Conservation (phyloP, 31 red algal genomes). For the Bonnemaisonia californica region DNA sequence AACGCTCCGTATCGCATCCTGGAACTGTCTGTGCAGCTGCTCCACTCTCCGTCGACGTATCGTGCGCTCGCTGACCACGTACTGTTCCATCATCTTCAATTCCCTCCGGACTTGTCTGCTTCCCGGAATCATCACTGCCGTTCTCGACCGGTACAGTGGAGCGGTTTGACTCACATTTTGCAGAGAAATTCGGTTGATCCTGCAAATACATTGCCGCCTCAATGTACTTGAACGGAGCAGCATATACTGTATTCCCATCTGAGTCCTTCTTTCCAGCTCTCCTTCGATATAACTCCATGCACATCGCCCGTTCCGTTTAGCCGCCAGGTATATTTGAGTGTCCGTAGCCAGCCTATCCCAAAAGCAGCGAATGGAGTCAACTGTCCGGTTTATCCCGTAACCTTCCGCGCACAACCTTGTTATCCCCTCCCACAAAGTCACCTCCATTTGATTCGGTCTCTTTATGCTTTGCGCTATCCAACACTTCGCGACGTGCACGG, state of each 20-base stretch:
- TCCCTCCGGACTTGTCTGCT: neutral
- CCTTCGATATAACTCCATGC: neutral
- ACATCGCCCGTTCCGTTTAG: neutral
- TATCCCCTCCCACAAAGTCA: neutral
- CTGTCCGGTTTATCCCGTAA: neutral
- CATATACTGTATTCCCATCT: neutral
- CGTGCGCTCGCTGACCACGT: neutral
- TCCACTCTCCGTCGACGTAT: neutral
- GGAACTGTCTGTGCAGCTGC: neutral
- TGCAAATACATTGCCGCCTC: neutral
- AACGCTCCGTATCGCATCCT: neutral
- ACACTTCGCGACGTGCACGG: neutral
- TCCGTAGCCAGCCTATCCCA: neutral
- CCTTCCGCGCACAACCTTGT: neutral
- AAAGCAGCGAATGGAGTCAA: conserved; percentile 13
- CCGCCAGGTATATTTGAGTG: neutral
- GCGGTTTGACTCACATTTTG: neutral
- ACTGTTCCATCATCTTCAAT: neutral
- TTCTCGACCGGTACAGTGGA: neutral
- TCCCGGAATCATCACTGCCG: neutral
- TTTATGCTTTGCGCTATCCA: neutral
- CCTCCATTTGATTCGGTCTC: neutral
- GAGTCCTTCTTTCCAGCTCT: neutral
- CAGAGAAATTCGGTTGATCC: neutral
- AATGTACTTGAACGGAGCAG: conserved; percentile 11